Evolutionary conservation across 768 basidiomycete genomes (phyloP).

Genomic region (Galerina sulciceps): DNA sequence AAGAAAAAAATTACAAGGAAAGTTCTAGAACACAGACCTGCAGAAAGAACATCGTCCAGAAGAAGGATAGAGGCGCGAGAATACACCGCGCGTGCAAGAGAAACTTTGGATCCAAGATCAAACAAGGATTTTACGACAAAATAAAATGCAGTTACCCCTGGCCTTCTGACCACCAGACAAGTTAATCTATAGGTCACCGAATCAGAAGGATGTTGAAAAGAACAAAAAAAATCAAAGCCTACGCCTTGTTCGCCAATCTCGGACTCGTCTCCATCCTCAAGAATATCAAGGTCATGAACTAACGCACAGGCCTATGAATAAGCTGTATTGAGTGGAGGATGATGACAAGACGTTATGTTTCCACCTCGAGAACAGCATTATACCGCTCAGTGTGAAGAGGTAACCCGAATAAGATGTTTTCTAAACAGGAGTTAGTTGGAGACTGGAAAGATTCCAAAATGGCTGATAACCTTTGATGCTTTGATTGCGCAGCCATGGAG

Average conservation of each 20-base stretch:
- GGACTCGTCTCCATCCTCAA: constrained; percentile 86
- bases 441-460: neutral
- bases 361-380: constrained; percentile 72
- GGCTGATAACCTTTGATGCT: constrained; percentile 35
- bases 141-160: constrained; percentile 53
- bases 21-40: constrained; percentile 35
- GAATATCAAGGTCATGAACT: constrained; percentile 72
- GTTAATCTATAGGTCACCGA: constrained; percentile 38
- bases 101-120: constrained; percentile 26
- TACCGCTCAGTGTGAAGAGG: constrained; percentile 77
- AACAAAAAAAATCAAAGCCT: constrained; percentile 13
- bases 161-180: constrained; percentile 69
- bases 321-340: neutral
- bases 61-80: constrained; percentile 83
- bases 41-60: constrained; percentile 80
- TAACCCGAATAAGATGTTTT: constrained; percentile 79
- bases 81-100: constrained; percentile 80
- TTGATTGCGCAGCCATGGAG: constrained; percentile 76
- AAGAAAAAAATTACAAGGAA: neutral
- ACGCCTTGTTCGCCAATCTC: constrained; percentile 89
- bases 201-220: neutral
- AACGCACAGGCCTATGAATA: constrained; percentile 57
- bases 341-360: constrained; percentile 28
- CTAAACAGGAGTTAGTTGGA: neutral
- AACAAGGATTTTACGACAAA: constrained; percentile 41